phyloP scores from a whole-genome alignment of 1,284 basidiomycete genomes.

The Cystobasidiaceae sp. region DNA sequence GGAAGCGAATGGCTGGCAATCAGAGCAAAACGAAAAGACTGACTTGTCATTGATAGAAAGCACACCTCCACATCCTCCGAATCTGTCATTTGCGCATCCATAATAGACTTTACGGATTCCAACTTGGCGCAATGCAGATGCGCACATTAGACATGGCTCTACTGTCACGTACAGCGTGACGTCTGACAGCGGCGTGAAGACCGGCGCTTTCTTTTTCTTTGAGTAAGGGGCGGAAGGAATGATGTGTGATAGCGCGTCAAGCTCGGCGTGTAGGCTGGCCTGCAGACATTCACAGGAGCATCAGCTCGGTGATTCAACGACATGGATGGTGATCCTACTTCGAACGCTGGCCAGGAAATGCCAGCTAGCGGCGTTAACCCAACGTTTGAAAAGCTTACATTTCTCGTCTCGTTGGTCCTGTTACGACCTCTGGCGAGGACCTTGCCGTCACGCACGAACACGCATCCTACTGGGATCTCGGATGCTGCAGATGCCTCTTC shows the following conservation, averaged over 20 bases:
- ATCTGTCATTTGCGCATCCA: constrained; percentile 92
- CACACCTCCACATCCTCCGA: constrained; percentile 95
- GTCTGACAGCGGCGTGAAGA: constrained; percentile 56
- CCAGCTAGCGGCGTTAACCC: background rate
- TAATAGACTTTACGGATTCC: constrained; percentile 88
- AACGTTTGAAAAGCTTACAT: constrained; percentile 55
- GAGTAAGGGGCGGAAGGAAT: constrained; percentile 54
- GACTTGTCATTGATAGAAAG: constrained; percentile 75
- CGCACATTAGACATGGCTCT: constrained; percentile 99
- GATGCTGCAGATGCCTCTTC: constrained; percentile 72
- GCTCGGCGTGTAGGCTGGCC: constrained; percentile 96
- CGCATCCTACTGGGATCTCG: constrained; percentile 95
- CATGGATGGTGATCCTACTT: constrained; percentile 1
- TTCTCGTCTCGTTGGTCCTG: constrained; percentile 86
- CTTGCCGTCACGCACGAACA: constrained; percentile 73
- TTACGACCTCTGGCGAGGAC: constrained; percentile 85
- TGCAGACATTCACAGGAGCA: constrained; percentile 46
- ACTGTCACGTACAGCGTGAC: constrained; percentile 96
- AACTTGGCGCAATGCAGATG: constrained; percentile 85
- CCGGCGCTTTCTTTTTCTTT: constrained; percentile 36
- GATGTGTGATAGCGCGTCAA: constrained; percentile 92
- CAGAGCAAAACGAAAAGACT: constrained; percentile 42
- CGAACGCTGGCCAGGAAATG: background rate
- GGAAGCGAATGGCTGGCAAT: background rate
- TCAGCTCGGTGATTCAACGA: too few relatives aligned